These are phyloP conservation scores for Ciborinia camelliae DNA, from an alignment of 2,329 filamentous ascomycete genomes.

Conservation along the genomic window DNA sequence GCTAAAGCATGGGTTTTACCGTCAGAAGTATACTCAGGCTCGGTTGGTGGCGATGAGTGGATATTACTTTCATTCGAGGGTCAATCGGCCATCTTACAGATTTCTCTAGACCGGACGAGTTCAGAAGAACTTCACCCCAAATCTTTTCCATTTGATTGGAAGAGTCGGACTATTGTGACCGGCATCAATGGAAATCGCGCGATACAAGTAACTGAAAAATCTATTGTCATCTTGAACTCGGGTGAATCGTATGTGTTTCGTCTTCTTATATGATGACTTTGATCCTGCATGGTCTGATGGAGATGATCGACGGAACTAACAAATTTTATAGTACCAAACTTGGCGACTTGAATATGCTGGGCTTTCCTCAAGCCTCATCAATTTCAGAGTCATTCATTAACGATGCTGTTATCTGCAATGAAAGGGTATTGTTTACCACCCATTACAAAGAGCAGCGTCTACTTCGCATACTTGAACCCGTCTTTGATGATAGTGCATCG, in stretches of 20 bases:
- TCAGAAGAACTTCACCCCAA: slow-evolving; percentile 44
- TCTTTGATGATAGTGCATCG: not conserved
- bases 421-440: slow-evolving; percentile 31
- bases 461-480: slow-evolving; percentile 10
- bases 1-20: slow-evolving; percentile 53
- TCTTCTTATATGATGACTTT: not conserved
- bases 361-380: slow-evolving; percentile 21
- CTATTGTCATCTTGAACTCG: slow-evolving; percentile 30
- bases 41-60: slow-evolving; percentile 25
- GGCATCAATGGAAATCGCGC: slow-evolving; percentile 39
- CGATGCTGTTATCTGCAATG: slow-evolving; percentile 29
- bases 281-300: not conserved
- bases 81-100: slow-evolving; percentile 40
- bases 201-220: slow-evolving; percentile 54
- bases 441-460: slow-evolving; percentile 16
- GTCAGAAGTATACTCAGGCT: slow-evolving; percentile 20
- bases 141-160: slow-evolving; percentile 49
- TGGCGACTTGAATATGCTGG: not conserved
- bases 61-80: slow-evolving; percentile 35
- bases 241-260: slow-evolving; percentile 24
- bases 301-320: not conserved
- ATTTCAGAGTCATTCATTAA: slow-evolving; percentile 24
- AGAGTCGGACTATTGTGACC: slow-evolving; percentile 51
- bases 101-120: slow-evolving; percentile 48
- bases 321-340: slow-evolving; percentile 2